Evolutionary conservation across 2,329 filamentous ascomycete species (phyloP).

Genomic region (Arachnomyces sp.): DNA sequence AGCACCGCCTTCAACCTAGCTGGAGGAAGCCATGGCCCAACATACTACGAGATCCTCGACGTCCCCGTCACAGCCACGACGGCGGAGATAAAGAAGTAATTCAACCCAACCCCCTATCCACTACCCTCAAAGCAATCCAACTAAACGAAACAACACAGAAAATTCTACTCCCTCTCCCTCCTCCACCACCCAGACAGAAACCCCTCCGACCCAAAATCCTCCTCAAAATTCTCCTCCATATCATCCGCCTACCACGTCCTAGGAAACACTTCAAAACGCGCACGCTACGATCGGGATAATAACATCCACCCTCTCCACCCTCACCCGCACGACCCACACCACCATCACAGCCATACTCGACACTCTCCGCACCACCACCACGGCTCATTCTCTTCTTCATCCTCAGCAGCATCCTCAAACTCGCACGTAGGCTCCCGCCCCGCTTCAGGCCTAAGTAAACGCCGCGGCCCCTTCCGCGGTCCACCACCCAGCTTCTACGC

Average conservation of each 20-base stretch:
- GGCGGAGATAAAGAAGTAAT: constrained; percentile 74
- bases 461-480: constrained; percentile 67
- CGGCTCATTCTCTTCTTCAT: too few species aligned
- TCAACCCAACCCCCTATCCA: too few species aligned
- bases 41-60: constrained; percentile 75
- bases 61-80: constrained; percentile 61
- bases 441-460: constrained; percentile 69
- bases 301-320: constrained; percentile 32
- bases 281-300: constrained; percentile 63
- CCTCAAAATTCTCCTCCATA: constrained; percentile 70
- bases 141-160: constrained; percentile 30
- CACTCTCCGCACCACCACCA: constrained; percentile 34
- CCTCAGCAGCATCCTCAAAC: constrained; percentile 44
- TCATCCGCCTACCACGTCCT: constrained; percentile 77
- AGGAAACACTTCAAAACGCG: constrained; percentile 62
- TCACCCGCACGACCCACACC: constrained; percentile 18
- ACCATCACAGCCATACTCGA: constrained; percentile 22
- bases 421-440: constrained; percentile 55
- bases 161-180: constrained; percentile 89
- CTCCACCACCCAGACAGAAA: constrained; percentile 88
- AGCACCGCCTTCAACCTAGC: constrained; percentile 25
- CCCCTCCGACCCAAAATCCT: constrained; percentile 62
- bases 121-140: too few species aligned
- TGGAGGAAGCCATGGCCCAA: constrained; percentile 35
- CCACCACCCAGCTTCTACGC: constrained; percentile 86